phyloP scores from a whole-genome alignment of 345 rosid genomes.

The Excoecaria agallocha region DNA sequence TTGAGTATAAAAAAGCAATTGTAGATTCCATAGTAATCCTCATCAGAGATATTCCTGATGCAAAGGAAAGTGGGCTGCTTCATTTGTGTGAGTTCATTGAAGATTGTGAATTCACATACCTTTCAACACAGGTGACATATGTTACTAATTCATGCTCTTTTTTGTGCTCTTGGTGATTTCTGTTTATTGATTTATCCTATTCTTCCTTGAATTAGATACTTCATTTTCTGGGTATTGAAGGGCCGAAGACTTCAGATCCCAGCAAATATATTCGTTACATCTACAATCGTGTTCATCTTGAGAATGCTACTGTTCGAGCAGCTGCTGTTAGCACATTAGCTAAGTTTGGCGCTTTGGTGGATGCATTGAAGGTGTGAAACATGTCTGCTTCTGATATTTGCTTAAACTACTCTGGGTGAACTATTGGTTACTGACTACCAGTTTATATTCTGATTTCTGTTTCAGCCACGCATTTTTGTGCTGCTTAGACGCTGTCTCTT shows the following conservation, averaged over 20 bases:
- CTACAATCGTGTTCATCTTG: slow-evolving; percentile 96
- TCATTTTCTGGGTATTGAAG: slow-evolving; percentile 95
- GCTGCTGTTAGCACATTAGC: slow-evolving; percentile 95
- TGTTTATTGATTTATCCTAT: slow-evolving; percentile 1
- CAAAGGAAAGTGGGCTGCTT: slow-evolving; percentile 93
- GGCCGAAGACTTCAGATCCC: slow-evolving; percentile 93
- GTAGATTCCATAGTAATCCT: slow-evolving; percentile 97
- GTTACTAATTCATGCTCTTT: not conserved
- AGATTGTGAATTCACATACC: slow-evolving; percentile 99
- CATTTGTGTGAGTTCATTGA: slow-evolving; percentile 98
- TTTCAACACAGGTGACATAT: slow-evolving; percentile 81
- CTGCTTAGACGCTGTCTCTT: slow-evolving; percentile 86
- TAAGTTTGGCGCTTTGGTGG: slow-evolving; percentile 93
- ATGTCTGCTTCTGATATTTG: not conserved
- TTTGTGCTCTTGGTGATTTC: not conserved
- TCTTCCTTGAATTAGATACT: slow-evolving; percentile 54
- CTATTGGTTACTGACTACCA: slow-evolving; percentile 7
- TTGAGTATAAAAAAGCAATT: slow-evolving; percentile 95
- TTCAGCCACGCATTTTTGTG: slow-evolving; percentile 83
- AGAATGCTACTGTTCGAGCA: slow-evolving; percentile 97
- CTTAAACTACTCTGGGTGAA: not conserved
- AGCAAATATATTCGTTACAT: slow-evolving; percentile 94
- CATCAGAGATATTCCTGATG: slow-evolving; percentile 97
- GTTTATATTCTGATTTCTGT: slow-evolving; percentile 12
- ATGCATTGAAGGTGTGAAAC: slow-evolving; percentile 64